Evolutionary conservation across 345 rosid genomes (phyloP).

Genomic region (Citrus australasica): DNA sequence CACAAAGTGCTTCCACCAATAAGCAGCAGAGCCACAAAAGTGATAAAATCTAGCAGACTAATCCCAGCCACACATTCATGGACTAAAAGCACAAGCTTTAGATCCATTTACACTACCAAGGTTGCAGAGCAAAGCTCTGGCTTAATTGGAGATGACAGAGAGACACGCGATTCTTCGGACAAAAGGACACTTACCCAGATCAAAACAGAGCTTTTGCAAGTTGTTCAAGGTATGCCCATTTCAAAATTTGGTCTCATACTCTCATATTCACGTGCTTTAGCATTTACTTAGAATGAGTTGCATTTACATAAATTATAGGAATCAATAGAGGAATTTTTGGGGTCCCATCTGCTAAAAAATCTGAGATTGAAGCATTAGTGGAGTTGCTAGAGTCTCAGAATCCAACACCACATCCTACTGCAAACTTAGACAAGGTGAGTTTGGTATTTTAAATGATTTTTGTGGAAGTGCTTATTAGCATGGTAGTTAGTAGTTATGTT

Average conservation of each 20-base stretch:
- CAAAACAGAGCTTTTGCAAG: conserved; percentile 45
- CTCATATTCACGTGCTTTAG: neutral
- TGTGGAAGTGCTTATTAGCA: neutral
- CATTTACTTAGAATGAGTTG: neutral
- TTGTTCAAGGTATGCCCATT: conserved; percentile 40
- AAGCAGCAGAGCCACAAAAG: conserved; percentile 12
- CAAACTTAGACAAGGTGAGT: conserved; percentile 55
- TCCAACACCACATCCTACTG: conserved; percentile 74
- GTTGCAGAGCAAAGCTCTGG: conserved; percentile 40
- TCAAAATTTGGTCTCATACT: neutral
- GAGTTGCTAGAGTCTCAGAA: conserved; percentile 70
- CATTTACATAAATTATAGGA: conserved; percentile 27
- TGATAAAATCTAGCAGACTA: conserved; percentile 18
- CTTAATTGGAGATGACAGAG: conserved; percentile 14
- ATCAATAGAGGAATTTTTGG: conserved; percentile 87
- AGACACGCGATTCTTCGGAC: neutral
- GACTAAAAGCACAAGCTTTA: conserved; percentile 22
- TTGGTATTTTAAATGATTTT: neutral
- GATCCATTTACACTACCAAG: conserved; percentile 25
- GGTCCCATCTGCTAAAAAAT: conserved; percentile 54
- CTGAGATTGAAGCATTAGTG: conserved; percentile 58
- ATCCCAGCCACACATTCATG: conserved; percentile 10
- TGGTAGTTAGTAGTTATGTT: conserved; percentile 4
- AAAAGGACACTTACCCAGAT: conserved; percentile 28
- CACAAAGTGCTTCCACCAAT: conserved; percentile 15